Evolutionary conservation across 495 filamentous ascomycete genomes (phyloP), one percentile per base, ranked within the genome.

Genomic region (Aspergillus wentii): DNA sequence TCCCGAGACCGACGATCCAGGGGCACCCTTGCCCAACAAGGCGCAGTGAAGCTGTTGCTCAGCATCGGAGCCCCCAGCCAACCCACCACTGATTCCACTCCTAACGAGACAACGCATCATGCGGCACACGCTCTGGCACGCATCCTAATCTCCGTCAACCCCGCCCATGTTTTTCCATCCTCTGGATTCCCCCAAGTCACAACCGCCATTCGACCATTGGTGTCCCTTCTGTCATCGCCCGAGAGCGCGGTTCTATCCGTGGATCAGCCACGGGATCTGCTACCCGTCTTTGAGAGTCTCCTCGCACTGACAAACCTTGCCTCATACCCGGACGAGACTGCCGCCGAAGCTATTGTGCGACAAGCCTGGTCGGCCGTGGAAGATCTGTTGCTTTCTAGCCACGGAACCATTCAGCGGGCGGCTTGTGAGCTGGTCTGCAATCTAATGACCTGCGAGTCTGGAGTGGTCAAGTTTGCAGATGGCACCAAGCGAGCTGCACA

Each of bases 241-340:
- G 62, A 66, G 22, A 47, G 54, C 8, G 43, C 54, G 1, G 52
- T 47, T 14, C 33, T 67, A 25, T 63, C 71, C 1, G 56, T 61
- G 15, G 76, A 81, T 16, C 83, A 85, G 10, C 75, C 78, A 1
- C 77, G 83, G 30, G 81, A 91, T 55, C 80, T 96, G n/a, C 73
- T 96, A 5, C 87, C 90, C 0, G 77, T 83, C 3, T 98, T 96
- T 52, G 92, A 98, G 55, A 75, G 84, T 2, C 72, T 97, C 10
- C 78, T 97, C 39, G 94, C 92, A 2, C 75, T 98, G 19, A 95
- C 92, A 1, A 98, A 98, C 49, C 74, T 97, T 6, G 92, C 91
- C 1, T 90, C 88, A 0, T 79, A 80, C 11, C 75, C 83, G 18
- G 75, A 87, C 52, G 71, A 76, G 22, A 69, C 81, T 8, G 80